phyloP scores from a whole-genome alignment of 345 rosid species.

The Sonneratia alba region DNA sequence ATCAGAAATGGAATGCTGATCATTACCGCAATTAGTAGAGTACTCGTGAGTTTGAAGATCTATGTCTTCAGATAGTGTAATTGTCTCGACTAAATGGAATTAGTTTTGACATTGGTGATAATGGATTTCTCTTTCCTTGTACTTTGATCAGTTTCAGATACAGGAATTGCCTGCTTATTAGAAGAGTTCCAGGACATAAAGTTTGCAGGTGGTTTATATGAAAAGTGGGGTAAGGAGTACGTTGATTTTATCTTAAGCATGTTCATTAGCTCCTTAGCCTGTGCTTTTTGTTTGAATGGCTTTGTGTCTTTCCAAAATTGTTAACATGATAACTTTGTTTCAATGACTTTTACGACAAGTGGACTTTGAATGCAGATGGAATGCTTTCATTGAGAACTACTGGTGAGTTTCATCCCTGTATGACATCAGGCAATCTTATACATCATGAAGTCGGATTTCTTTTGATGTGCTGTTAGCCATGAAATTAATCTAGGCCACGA shows the following conservation, averaged over 20 bases:
- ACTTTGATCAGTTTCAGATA: slow-evolving; percentile 53
- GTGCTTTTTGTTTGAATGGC: background rate
- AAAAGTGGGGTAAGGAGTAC: slow-evolving; percentile 42
- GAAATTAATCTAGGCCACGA: background rate
- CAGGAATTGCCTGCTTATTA: slow-evolving; percentile 53
- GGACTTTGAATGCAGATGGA: slow-evolving; percentile 52
- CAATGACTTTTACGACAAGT: background rate
- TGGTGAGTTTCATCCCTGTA: slow-evolving; percentile 30
- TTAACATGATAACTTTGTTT: background rate
- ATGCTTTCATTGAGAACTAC: slow-evolving; percentile 62
- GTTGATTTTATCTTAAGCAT: background rate
- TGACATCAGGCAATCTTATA: background rate
- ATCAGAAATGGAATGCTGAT: background rate
- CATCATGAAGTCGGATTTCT: background rate
- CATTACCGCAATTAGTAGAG: background rate
- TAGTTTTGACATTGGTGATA: background rate
- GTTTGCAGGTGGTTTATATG: slow-evolving; percentile 21
- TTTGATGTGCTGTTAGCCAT: background rate
- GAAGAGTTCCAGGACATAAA: slow-evolving; percentile 50
- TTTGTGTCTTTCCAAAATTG: background rate
- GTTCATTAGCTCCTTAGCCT: background rate
- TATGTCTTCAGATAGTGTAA: background rate
- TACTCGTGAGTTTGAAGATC: background rate
- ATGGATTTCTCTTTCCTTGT: background rate
- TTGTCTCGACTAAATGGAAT: background rate